These are phyloP conservation scores for Ascochyta lentis DNA, from an alignment of 2,329 filamentous ascomycete genomes.

Conservation along the genomic window DNA sequence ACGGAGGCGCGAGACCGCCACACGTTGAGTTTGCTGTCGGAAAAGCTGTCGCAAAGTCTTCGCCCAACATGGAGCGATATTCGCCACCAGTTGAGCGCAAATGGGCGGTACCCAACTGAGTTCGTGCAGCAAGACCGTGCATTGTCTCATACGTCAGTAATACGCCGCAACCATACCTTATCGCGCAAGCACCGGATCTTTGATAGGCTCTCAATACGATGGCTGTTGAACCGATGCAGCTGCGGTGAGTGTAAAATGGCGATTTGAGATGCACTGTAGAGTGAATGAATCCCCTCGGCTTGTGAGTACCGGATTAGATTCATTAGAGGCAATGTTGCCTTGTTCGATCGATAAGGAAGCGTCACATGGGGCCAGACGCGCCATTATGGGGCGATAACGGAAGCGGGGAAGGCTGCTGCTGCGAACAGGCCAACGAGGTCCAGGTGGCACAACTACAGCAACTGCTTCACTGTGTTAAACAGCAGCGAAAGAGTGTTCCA, in stretches of 20 bases:
- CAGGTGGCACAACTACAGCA: constrained; percentile 15
- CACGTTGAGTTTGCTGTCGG: background rate
- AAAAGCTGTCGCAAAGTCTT: constrained; percentile 7
- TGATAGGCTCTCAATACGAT: background rate
- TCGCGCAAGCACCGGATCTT: constrained; percentile 9
- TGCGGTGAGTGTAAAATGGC: background rate
- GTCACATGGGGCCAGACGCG: constrained; percentile 32
- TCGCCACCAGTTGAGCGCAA: constrained; percentile 19
- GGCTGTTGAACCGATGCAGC: background rate
- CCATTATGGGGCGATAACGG: constrained; percentile 36
- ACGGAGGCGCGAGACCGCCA: background rate
- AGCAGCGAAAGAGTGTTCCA: constrained; percentile 4
- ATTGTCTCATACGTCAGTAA: constrained; percentile 20
- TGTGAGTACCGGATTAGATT: constrained; percentile 19
- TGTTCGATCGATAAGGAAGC: constrained; percentile 28
- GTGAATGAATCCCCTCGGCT: background rate
- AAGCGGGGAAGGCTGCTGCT: constrained; percentile 29
- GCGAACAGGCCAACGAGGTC: constrained; percentile 16
- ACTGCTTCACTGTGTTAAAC: background rate
- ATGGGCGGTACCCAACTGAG: constrained; percentile 2
- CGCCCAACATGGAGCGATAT: constrained; percentile 15
- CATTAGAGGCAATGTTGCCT: constrained; percentile 19
- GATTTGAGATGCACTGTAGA: background rate
- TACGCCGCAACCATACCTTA: constrained; percentile 14
- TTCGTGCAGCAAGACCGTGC: constrained; percentile 8